Evolutionary conservation across 495 filamentous ascomycete genomes (phyloP).

Genomic region (Amniculicola lignicola): DNA sequence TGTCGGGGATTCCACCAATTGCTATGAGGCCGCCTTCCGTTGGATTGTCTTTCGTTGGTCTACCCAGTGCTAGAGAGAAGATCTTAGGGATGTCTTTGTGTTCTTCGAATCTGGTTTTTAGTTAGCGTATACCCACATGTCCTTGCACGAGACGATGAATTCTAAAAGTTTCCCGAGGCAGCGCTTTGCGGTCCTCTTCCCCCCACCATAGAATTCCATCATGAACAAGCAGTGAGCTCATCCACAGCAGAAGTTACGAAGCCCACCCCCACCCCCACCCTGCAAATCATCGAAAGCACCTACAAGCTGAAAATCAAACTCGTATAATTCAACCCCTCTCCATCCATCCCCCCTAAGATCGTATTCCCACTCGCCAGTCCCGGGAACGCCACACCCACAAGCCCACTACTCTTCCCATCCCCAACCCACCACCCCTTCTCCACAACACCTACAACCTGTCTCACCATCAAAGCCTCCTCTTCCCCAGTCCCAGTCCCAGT

Average conservation of each 20-base stretch:
- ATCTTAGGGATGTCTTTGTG: conserved; percentile 50
- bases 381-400: conserved; percentile 63
- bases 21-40: conserved; percentile 43
- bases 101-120: conserved; percentile 52
- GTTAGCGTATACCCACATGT: too few relatives aligned
- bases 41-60: conserved; percentile 9
- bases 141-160: too few relatives aligned
- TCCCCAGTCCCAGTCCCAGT: conserved; percentile 47
- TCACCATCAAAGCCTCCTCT: conserved; percentile 9
- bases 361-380: conserved; percentile 48
- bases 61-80: conserved; percentile 53
- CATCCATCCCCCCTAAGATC: too few relatives aligned
- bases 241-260: too few relatives aligned
- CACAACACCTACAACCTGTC: conserved; percentile 55
- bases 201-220: too few relatives aligned
- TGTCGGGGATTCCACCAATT: conserved; percentile 53
- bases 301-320: conserved; percentile 6
- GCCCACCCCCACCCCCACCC: too few relatives aligned
- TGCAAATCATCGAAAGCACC: too few relatives aligned
- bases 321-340: conserved; percentile 33
- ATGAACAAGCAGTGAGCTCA: neutral
- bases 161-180: too few relatives aligned
- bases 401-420: conserved; percentile 50
- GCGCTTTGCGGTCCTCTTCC: too few relatives aligned
- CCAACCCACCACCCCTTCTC: conserved; percentile 50